Evolutionary conservation across 257 asterid genomes (phyloP), one percentile per base, ranked within the genome.

Genomic region (Solanum peruvianum): DNA sequence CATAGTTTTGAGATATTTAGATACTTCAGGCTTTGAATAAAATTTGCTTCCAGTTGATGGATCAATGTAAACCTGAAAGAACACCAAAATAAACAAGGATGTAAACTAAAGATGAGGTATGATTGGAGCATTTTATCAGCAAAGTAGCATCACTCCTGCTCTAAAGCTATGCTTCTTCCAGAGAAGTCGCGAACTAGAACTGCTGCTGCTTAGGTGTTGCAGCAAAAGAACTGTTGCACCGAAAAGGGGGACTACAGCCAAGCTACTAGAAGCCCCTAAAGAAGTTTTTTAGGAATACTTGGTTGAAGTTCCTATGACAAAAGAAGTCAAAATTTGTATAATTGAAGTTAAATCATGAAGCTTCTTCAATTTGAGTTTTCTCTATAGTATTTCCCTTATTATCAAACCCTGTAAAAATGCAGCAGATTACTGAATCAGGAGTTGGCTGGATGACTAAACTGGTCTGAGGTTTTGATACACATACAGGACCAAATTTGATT

Each of bases 11-110:
- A 95, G 87, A 87, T 93, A 92, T 90, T 84, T 88, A 69, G 87
- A 41, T 60, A 93, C 94, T 81, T 92, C 87, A 73, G 90, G 88
- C 92, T 90, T 92, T 25, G 98, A 93, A 89, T 92, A 92, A 85
- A 91, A 92, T 89, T 85, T 93, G 89, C 25, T 87, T 81, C 94
- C 95, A 83, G 94, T 87, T 56, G 91, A 86, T 84, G 87, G 87
- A 41, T 93, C 94, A 76, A 87, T 87, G 88, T 94, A 95, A 72
- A 89, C 88, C 98, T 95, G 93, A 62, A 80, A 80, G 84, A 81
- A 81, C 45, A 81, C 29, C 90, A 93, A 83, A 76, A 81, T 84
- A 4, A 67, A 56, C 64, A 72, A 73, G 69, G 86, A 83, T 35
- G 66, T 73, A 87, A 69, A 60, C 42, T 35, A 47, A 87, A 86